phyloP scores from a whole-genome alignment of 495 filamentous ascomycete genomes.

The Bombardia bombarda region DNA sequence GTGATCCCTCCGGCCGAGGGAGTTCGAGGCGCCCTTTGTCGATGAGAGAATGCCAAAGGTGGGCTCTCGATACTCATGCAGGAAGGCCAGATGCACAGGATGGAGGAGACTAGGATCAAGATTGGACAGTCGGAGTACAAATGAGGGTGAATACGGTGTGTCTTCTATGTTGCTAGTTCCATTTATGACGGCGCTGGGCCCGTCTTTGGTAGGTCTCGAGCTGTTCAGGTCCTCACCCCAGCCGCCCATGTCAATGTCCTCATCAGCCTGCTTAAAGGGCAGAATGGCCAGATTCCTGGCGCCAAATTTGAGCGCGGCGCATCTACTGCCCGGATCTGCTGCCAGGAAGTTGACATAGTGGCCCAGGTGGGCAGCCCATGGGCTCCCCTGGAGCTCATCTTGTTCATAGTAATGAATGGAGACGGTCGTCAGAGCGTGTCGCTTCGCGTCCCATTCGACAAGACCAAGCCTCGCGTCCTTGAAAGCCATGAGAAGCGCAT shows the following conservation, averaged over 20 bases:
- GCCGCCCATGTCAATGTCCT: conserved; percentile 79
- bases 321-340: conserved; percentile 85
- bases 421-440: conserved; percentile 67
- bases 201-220: conserved; percentile 37
- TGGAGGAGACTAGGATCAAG: conserved; percentile 81
- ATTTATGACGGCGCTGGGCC: conserved; percentile 39
- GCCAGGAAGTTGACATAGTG: conserved; percentile 69
- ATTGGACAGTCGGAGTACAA: conserved; percentile 76
- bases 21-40: conserved; percentile 57
- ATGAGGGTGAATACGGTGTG: conserved; percentile 82
- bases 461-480: conserved; percentile 87
- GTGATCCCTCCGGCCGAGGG: conserved; percentile 76
- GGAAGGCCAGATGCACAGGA: conserved; percentile 84
- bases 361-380: conserved; percentile 63
- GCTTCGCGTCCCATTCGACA: conserved; percentile 88
- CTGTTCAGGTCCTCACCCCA: conserved; percentile 75
- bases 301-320: conserved; percentile 89
- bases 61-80: conserved; percentile 94
- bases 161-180: conserved; percentile 48
- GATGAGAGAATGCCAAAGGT: conserved; percentile 92
- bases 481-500: conserved; percentile 75
- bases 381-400: conserved; percentile 70
- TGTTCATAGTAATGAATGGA: conserved; percentile 98
- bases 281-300: conserved; percentile 81
- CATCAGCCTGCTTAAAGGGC: conserved; percentile 86